Percentiles rank a stretch among this genome's conserved stretches.
phyloP scores from a whole-genome alignment of 2,329 filamentous ascomycete species.

The Colletotrichum sp. region DNA sequence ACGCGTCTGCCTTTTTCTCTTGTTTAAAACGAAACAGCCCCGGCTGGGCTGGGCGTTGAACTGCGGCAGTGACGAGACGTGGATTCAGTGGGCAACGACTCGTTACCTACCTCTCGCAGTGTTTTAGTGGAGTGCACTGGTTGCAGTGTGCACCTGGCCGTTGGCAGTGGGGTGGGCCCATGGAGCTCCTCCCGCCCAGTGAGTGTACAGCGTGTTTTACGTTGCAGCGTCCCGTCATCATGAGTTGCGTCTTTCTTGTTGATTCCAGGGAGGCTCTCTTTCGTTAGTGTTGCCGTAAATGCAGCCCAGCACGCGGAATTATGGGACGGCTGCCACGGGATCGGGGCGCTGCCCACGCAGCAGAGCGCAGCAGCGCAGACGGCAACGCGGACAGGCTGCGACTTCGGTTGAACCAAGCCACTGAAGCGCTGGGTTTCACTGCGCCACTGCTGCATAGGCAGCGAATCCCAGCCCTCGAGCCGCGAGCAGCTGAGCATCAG shows the following conservation, averaged over 20 bases:
- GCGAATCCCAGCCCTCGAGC: conserved; percentile 3
- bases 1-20: conserved; percentile 18
- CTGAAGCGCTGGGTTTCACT: conserved; percentile 13
- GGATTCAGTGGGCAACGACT: conserved; percentile 17
- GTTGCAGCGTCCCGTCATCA: background rate
- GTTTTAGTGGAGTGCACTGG: conserved; percentile 1
- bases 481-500: conserved; percentile 14
- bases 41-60: conserved; percentile 10
- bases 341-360: background rate
- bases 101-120: conserved; percentile 2
- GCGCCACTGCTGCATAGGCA: conserved; percentile 16
- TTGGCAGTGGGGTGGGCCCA: background rate
- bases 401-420: conserved; percentile 21
- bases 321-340: background rate
- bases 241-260: background rate
- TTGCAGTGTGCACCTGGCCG: background rate
- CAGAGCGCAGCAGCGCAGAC: background rate
- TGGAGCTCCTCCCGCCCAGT: background rate
- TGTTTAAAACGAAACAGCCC: conserved; percentile 20
- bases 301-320: background rate
- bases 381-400: background rate
- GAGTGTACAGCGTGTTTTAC: background rate
- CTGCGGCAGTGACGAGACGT: conserved; percentile 21
- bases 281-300: background rate
- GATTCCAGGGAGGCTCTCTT: background rate